phyloP scores from a whole-genome alignment of 2,329 filamentous ascomycete species.

The Penicillium sumatraense region DNA sequence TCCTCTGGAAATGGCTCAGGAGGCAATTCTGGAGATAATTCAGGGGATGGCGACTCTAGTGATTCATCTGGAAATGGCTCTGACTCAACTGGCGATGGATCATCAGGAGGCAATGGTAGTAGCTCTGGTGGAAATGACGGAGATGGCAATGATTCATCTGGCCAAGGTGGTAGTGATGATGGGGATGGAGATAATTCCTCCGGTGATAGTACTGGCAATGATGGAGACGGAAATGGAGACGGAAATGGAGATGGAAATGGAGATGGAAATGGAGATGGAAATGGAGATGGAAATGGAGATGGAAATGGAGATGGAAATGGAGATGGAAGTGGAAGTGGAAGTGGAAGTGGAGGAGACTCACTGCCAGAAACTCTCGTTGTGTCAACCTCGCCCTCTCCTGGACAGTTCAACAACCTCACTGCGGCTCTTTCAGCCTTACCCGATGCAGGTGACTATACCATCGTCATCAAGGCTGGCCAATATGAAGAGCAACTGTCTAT shows the following conservation, averaged over 20 bases:
- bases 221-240: background rate
- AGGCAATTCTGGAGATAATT: background rate
- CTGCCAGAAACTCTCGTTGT: background rate
- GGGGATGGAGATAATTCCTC: background rate
- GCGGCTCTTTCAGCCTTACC: slow-evolving; percentile 52
- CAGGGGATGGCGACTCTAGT: background rate
- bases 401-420: slow-evolving; percentile 48
- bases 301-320: background rate
- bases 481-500: slow-evolving; percentile 50
- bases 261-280: background rate
- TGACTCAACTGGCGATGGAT: background rate
- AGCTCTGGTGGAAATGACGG: background rate
- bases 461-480: slow-evolving; percentile 46
- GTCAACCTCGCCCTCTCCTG: slow-evolving; percentile 22
- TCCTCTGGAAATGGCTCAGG: background rate
- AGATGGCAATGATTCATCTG: background rate
- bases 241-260: background rate
- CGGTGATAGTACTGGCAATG: background rate
- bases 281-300: background rate
- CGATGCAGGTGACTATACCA: slow-evolving; percentile 46
- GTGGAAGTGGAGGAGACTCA: background rate
- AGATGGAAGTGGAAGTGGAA: background rate
- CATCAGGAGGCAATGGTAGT: background rate
- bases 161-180: background rate
- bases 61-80: background rate